A percentile compares a stretch with the other conserved stretches of the same genome.
These are phyloP conservation scores for Mortierella antarctica DNA, from an alignment of 192 early-diverging fungal genomes.

Conservation along the genomic window DNA sequence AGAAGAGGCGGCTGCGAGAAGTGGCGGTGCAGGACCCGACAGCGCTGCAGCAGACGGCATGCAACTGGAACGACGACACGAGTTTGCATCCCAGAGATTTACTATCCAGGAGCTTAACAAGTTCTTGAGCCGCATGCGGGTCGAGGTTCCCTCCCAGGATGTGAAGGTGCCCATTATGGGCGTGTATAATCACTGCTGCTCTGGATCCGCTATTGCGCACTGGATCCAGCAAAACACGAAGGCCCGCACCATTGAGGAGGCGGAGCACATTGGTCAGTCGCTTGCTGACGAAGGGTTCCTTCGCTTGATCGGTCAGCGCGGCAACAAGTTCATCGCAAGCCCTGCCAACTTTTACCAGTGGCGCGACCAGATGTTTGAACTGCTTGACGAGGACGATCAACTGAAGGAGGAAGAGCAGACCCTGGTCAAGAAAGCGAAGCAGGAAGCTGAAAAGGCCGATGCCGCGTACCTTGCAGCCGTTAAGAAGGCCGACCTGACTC, in stretches of 20 bases:
- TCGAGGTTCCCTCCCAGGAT: constrained; percentile 69
- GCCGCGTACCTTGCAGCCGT: constrained; percentile 72
- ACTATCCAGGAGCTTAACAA: constrained; percentile 71
- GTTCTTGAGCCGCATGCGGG: constrained; percentile 70
- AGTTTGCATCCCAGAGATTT: constrained; percentile 68
- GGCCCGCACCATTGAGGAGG: constrained; percentile 69
- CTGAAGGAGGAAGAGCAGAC: constrained; percentile 36
- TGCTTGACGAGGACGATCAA: constrained; percentile 52
- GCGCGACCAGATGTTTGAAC: constrained; percentile 67
- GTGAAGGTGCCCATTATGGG: constrained; percentile 79
- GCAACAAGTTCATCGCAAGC: constrained; percentile 73
- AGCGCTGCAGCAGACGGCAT: not conserved
- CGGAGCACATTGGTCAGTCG: constrained; percentile 77
- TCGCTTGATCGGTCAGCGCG: constrained; percentile 74
- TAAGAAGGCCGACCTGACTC: constrained; percentile 71
- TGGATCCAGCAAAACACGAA: constrained; percentile 78
- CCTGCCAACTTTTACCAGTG: constrained; percentile 78
- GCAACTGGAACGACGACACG: constrained; percentile 30
- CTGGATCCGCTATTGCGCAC: constrained; percentile 74
- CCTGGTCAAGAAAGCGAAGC: constrained; percentile 46
- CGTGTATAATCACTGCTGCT: constrained; percentile 67
- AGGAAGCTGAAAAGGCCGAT: constrained; percentile 76
- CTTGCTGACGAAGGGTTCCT: constrained; percentile 71
- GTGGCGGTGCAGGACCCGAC: not conserved
- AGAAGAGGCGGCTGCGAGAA: constrained; percentile 9